Evolutionary conservation across 805 yeast genomes (phyloP).

Genomic region (Blastobotrys parvus): DNA sequence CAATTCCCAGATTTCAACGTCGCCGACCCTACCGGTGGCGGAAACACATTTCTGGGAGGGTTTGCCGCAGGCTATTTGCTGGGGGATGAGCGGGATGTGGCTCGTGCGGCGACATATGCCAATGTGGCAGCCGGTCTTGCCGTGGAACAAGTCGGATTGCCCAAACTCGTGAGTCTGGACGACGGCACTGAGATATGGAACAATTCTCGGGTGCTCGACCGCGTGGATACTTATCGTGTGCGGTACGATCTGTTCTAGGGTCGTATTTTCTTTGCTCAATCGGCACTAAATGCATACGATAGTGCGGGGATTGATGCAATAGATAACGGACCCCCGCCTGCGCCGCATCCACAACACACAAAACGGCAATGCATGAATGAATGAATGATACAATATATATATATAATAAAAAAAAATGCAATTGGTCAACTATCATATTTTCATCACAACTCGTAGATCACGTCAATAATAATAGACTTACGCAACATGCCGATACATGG

Average conservation of each 20-base stretch:
- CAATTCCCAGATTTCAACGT: constrained; percentile 32
- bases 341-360: too few relatives aligned
- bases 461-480: too few relatives aligned
- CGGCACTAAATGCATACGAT: too few relatives aligned
- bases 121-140: constrained; percentile 71
- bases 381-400: too few relatives aligned
- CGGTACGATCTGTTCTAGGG: background rate
- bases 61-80: constrained; percentile 50
- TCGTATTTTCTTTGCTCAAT: too few relatives aligned
- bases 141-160: constrained; percentile 77
- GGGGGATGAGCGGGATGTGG: constrained; percentile 21
- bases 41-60: constrained; percentile 83
- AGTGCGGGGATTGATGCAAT: too few relatives aligned
- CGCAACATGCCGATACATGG: constrained; percentile 10
- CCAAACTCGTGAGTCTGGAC: constrained; percentile 25
- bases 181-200: constrained; percentile 4
- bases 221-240: background rate
- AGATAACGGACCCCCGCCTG: too few relatives aligned
- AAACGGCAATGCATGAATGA: too few relatives aligned
- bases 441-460: too few relatives aligned
- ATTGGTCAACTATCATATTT: too few relatives aligned
- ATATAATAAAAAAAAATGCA: too few relatives aligned
- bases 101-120: constrained; percentile 52
- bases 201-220: background rate
- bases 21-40: constrained; percentile 92